Conservation (phyloP, 257 asterid genomes). For the Nicotiana tabacum region DNA sequence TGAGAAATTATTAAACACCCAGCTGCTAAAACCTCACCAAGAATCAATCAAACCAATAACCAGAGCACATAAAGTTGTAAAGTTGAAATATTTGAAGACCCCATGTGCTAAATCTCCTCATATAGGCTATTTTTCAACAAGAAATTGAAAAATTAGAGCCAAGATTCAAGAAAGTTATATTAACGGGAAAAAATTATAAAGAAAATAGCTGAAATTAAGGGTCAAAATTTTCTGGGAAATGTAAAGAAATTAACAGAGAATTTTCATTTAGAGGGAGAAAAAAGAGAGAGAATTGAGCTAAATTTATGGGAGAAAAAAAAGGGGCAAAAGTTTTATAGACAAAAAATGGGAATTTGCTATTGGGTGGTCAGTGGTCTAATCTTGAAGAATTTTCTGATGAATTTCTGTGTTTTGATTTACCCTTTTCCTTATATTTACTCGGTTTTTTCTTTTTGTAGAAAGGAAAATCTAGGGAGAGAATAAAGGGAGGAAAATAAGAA, state of each 20-base stretch:
- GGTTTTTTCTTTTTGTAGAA: neutral
- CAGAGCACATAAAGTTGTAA: neutral
- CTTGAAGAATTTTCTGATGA: neutral
- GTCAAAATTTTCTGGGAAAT: neutral
- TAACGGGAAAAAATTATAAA: neutral
- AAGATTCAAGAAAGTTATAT: neutral
- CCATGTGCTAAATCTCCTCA: conserved; percentile 4
- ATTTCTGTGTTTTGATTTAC: neutral
- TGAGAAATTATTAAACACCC: neutral
- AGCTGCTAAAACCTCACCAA: neutral
- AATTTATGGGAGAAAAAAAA: neutral
- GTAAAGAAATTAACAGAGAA: neutral
- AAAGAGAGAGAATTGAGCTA: neutral
- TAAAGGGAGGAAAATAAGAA: neutral
- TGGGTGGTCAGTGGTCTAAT: conserved; percentile 5
- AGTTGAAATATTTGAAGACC: neutral
- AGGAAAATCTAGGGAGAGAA: conserved; percentile 5
- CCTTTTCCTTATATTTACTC: neutral
- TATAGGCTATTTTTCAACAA: neutral
- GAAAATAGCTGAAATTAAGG: neutral
- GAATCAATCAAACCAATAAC: conserved; percentile 1
- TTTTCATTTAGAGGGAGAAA: neutral
- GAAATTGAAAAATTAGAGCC: conserved; percentile 5
- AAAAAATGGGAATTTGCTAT: neutral
- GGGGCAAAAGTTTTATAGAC: neutral